Evolutionary conservation across 2,329 filamentous ascomycete genomes (phyloP), one percentile per base, ranked within the genome.

Genomic region (Talaromyces marneffei): DNA sequence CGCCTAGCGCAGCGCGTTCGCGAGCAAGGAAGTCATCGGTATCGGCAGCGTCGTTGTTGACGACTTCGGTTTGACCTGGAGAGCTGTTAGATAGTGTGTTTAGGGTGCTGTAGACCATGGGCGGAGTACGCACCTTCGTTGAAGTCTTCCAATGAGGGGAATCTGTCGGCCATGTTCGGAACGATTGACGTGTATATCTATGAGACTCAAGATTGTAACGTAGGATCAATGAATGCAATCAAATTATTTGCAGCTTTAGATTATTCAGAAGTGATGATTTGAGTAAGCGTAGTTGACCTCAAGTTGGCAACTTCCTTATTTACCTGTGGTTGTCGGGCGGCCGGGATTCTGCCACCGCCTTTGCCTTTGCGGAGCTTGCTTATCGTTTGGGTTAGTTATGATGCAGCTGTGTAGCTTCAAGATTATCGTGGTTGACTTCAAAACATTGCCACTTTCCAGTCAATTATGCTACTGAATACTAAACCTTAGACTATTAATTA

Each of bases 1-100:
- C 94, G 66, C 94, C 94, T 7, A 99, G 86, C 18, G 88, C 78
- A 64, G 92, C 94, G 72, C 92, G 91, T 80, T 99, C 94, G 68
- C 93, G 90, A 65, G 90, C 87, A 54, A 97, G 85, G 75, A 99
- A 97, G 77, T 96, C 91, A 71, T 91, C 87, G 65, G 85, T 82
- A 33, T 87, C 87, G 89, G 77, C 65, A 62, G 63, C 65, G 35
- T 68, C 67, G 52, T 70, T 71, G 35, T 74, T 70, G 44, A 68
- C 67, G 62, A 70, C 65, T 60, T 70, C 69, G 23, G 71, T 74
- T 65, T 74, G 74, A 55, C 73, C 72, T 77, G 65, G 56, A 65
- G 14, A 62, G 23, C 54, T 42, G 64, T 75, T 70, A 73, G 66
- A 54, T 61, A 63, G 64, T 66, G 62, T 65, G 59, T 46, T 57